Conservation (phyloP, 306 rosid genomes). For the Cercis canadensis region DNA sequence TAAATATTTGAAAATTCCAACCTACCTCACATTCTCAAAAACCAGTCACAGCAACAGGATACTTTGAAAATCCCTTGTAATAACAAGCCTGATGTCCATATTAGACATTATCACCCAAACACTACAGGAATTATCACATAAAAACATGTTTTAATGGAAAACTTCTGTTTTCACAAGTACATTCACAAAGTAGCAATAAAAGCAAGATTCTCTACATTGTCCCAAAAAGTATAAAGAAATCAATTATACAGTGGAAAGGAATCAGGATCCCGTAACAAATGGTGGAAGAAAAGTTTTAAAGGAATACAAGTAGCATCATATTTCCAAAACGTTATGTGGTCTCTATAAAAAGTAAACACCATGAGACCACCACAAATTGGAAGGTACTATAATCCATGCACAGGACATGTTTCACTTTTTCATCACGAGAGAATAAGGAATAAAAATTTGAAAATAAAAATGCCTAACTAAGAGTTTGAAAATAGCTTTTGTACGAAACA, state of each 20-base stretch:
- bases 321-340: conserved; percentile 29
- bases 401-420: not conserved
- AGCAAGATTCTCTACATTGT: conserved; percentile 16
- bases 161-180: not conserved
- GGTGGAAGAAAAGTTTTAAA: not conserved
- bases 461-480: not conserved
- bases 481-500: not conserved
- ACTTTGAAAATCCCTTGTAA: too few relatives aligned
- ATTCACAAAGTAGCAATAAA: conserved; percentile 24
- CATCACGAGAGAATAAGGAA: not conserved
- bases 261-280: conserved; percentile 18
- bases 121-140: too few relatives aligned
- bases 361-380: not conserved
- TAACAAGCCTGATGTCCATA: too few relatives aligned
- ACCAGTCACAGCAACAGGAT: too few relatives aligned
- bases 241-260: conserved; percentile 6
- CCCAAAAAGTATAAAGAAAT: conserved; percentile 14
- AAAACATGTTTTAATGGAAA: not conserved
- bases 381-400: not conserved
- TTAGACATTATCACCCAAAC: too few relatives aligned
- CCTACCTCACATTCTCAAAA: too few relatives aligned
- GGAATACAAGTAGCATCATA: conserved; percentile 22
- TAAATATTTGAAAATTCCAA: too few relatives aligned
- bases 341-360: not conserved
- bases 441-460: too few relatives aligned